Base-by-base conservation (phyloP, 192 early-diverging fungal genomes). In the Haplosporangium gracile region DNA sequence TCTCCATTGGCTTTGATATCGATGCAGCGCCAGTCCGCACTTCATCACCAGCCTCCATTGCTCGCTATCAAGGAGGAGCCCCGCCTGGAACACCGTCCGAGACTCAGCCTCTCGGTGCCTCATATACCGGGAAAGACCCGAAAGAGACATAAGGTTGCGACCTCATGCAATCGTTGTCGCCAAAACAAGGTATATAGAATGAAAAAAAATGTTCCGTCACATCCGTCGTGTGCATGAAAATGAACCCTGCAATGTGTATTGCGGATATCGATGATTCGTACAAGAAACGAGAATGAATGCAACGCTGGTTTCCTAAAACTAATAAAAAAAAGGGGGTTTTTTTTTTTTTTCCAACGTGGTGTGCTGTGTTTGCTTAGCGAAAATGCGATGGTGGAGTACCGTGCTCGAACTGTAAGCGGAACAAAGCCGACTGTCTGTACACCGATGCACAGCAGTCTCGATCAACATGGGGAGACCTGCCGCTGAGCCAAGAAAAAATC, bases 381-480 rank as follows among this genome's bases (percentile, higher is more conserved):
- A 86, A 86, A 49, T 86, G 84, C 51, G 84, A 86, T 65, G 81
- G 84, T 38, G 84, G 84, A 5, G 79, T 86, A 22, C 84, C 84
- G 20, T 86, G 84, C 42, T 86, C 84, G 24, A 86, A 86, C 68
- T 86, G 84, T 65, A 80, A 81, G 79, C 77, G 79, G 38, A 86
- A 86, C 76, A 86, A 80, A 10, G 78, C 79, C 15, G 84, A 86
- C 49, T 86, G 84, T 70, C 39, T 80, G 24, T 86, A 86, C 39
- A 86, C 84, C 0, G 84, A 86, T 77, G 84, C 84, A 39, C 84
- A 86, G 47, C 84, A 77, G 71, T 86, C 84, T 7, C 84, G 84
- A 1, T 80, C 84, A 20, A 86, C 79, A 8, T 86, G 84, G 84
- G 84, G 84, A 13, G 84, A 86, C 68, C 77, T 79, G 3, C 84